Evolutionary conservation across 1,284 basidiomycete species (phyloP), one percentile per base, ranked within the genome.

Genomic region (Xanthoconium separans): DNA sequence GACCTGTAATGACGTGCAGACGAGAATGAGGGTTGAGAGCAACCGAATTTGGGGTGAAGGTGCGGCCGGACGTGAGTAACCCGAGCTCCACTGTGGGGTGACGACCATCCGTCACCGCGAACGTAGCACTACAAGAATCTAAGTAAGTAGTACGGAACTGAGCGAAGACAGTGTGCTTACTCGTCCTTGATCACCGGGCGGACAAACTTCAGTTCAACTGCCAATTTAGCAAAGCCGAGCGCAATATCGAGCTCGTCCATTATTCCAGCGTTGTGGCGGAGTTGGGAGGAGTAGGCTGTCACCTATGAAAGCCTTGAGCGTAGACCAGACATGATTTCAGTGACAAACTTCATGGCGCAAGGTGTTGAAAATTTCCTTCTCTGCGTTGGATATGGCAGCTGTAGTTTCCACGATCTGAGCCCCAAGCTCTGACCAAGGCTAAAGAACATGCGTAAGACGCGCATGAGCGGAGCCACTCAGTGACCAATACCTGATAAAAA

Each of bases 21-120:
- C 83, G 83, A 11, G 85, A 83, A 7, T 73, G 65, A 1, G 82
- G 74, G 4, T 76, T 73, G 68, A 97, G 79, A 20, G 74, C 59
- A 15, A 94, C 79, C 3, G 88, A 86, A 70, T 98, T 99, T 0
- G 93, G 85, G 1, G 84, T 91, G 70, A 95, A 98, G 9, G 80
- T 75, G 36, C 92, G 84, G 18, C 90, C 87, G 0, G 83, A 77
- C 0, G 81, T 79, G 39, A 94, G 75, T 2, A 99, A 79, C 2
- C 94, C 94, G 6, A 93, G 78, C 73, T 99, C 95, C 8, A 98
- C 96, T 0, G 91, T 87, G 0, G 96, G 92, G 75, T 99, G 96
- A 12, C 96, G 84, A 11, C 93, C 95, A 54, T 90, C 84, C 6
- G 75, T 71, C 20, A 98, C 85, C 5, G 84, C 70, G 56, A 93